Evolutionary conservation across 768 basidiomycete species (phyloP).

Genomic region (Boletus subcaerulescens): DNA sequence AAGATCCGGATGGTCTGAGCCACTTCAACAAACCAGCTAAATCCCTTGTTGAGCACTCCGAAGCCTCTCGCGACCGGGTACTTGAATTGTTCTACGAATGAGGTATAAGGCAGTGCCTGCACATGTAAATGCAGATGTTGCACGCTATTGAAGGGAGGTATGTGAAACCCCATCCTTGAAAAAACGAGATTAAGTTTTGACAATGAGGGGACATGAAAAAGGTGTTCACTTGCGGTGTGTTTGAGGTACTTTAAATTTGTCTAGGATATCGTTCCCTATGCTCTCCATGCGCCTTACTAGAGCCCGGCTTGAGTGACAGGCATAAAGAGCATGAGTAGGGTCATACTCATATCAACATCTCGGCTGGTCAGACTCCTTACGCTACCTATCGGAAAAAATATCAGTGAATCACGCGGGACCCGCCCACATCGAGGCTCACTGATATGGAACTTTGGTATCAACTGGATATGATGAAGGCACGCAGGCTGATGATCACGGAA

Average conservation of each 20-base stretch:
- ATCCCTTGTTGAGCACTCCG: constrained; percentile 52
- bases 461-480: constrained; percentile 45
- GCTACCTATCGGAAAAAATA: constrained; percentile 40
- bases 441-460: constrained; percentile 53
- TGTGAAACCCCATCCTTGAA: constrained; percentile 74
- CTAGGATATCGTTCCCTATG: constrained; percentile 53
- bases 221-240: constrained; percentile 45
- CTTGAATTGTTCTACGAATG: constrained; percentile 35
- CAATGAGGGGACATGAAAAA: not conserved
- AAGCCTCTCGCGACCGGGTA: constrained; percentile 47
- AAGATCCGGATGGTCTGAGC: constrained; percentile 60
- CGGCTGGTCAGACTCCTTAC: constrained; percentile 44
- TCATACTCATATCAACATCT: constrained; percentile 51
- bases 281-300: constrained; percentile 46
- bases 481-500: constrained; percentile 53
- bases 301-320: constrained; percentile 20
- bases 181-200: not conserved
- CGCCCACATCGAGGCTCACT: constrained; percentile 29
- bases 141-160: constrained; percentile 73
- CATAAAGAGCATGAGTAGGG: constrained; percentile 2
- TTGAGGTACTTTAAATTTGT: constrained; percentile 41
- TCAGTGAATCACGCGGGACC: not conserved
- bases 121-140: constrained; percentile 75
- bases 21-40: constrained; percentile 70
- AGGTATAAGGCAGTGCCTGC: constrained; percentile 63